phyloP scores from a whole-genome alignment of 164 flowering plant species.

The Cinnamomum micranthum region DNA sequence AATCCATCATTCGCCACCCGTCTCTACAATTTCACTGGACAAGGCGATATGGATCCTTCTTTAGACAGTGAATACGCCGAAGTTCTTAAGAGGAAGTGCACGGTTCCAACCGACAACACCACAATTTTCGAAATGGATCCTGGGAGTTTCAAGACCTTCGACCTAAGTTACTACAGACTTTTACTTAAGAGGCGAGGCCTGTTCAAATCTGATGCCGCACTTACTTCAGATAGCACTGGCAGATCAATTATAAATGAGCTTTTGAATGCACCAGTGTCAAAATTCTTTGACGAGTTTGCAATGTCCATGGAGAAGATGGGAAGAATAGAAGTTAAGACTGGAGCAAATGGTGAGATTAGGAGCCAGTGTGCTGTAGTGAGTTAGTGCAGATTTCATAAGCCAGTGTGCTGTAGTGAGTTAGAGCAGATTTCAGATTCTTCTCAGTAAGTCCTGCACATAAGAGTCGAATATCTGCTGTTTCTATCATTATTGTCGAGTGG shows the following conservation, averaged over 20 bases:
- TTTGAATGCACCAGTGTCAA: constrained; percentile 9
- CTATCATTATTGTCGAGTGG: too few species aligned
- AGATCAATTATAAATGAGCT: constrained; percentile 26
- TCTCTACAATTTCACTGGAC: constrained; percentile 60
- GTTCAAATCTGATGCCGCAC: constrained; percentile 54
- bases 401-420: too few species aligned
- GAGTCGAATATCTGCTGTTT: too few species aligned
- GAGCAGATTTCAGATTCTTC: too few species aligned
- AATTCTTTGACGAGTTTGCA: constrained; percentile 46
- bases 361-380: constrained; percentile 23
- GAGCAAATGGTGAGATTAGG: constrained; percentile 28
- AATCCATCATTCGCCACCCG: constrained; percentile 22
- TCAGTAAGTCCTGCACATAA: too few species aligned
- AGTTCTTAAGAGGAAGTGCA: constrained; percentile 35
- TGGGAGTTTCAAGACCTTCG: constrained; percentile 54
- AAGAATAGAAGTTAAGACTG: constrained; percentile 25
- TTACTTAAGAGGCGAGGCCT: constrained; percentile 56
- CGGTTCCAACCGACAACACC: constrained; percentile 25
- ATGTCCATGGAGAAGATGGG: constrained; percentile 39
- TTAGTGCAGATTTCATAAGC: too few species aligned
- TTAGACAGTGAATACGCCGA: constrained; percentile 43
- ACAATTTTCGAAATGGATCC: constrained; percentile 61
- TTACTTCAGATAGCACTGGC: constrained; percentile 34
- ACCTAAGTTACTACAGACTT: constrained; percentile 37
- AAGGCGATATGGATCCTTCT: constrained; percentile 50